A percentile compares a stretch with the other conserved stretches of the same genome.
Evolutionary conservation across 1,284 basidiomycete genomes (phyloP).

Genomic region (Trichosporon sp.): DNA sequence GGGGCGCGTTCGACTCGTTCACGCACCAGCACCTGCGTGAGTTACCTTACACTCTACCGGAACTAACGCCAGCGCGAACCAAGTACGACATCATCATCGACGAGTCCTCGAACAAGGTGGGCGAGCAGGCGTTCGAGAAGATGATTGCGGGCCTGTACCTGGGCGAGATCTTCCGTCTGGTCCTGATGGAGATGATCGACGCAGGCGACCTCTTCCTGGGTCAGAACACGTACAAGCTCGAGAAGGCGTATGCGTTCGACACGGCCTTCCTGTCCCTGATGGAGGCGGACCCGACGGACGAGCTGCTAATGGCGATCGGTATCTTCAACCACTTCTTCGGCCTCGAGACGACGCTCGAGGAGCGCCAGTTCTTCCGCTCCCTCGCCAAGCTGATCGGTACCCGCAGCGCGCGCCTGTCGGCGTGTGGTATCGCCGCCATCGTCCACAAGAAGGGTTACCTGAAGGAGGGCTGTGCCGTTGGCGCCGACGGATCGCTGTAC

Average conservation of each 20-base stretch:
- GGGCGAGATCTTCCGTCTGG: conserved; percentile 90
- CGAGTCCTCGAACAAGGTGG: conserved; percentile 91
- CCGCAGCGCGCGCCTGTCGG: conserved; percentile 80
- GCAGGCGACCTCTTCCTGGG: conserved; percentile 95
- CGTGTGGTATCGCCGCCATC: conserved; percentile 93
- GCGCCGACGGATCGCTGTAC: conserved; percentile 89
- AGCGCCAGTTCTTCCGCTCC: conserved; percentile 92
- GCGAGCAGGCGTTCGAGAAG: conserved; percentile 87
- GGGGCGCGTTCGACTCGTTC: conserved; percentile 98
- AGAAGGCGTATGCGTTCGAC: conserved; percentile 88
- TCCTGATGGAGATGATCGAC: conserved; percentile 94
- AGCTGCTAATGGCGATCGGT: conserved; percentile 91
- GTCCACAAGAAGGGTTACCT: conserved; percentile 89
- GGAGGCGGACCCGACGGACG: conserved; percentile 98
- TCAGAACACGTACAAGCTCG: conserved; percentile 96
- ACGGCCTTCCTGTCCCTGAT: conserved; percentile 96
- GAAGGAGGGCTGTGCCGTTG: conserved; percentile 81
- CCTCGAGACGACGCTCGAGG: conserved; percentile 87
- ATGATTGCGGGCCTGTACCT: conserved; percentile 97
- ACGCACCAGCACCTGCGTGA: conserved; percentile 83
- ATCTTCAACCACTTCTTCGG: conserved; percentile 96
- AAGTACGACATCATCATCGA: conserved; percentile 94
- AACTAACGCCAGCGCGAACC: conserved; percentile 65
- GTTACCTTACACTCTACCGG: conserved; percentile 21
- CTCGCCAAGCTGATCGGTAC: conserved; percentile 87